A percentile compares a stretch with the other conserved stretches of the same genome.
Conservation (phyloP, 495 filamentous ascomycete genomes). For the Lasiosphaeriaceae sp. region DNA sequence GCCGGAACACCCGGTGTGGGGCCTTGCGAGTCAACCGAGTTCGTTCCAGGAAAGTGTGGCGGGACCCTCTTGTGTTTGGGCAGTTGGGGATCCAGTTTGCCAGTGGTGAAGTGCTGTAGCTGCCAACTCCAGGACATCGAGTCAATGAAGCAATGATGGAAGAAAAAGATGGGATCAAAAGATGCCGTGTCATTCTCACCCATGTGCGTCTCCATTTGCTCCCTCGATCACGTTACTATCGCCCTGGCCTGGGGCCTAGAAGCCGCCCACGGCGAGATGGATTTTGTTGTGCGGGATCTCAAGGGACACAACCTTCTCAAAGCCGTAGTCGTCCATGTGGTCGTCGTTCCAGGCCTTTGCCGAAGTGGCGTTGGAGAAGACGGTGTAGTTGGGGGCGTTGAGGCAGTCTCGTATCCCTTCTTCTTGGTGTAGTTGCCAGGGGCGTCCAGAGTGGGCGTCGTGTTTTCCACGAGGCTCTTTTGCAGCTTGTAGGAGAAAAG, state of each 20-base stretch:
- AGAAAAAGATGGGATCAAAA: slow-evolving; percentile 33
- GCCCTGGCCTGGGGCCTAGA: slow-evolving; percentile 10
- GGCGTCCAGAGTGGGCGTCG: background rate
- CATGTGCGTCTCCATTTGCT: slow-evolving; percentile 35
- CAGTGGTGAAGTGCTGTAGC: slow-evolving; percentile 12
- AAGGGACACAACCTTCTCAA: slow-evolving; percentile 11
- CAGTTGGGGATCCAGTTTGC: background rate
- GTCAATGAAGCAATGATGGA: slow-evolving; percentile 31
- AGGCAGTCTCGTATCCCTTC: slow-evolving; percentile 20
- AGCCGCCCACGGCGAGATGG: slow-evolving; percentile 29
- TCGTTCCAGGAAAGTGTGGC: slow-evolving; percentile 10
- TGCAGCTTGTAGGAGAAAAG: slow-evolving; percentile 23
- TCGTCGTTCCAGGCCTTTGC: slow-evolving; percentile 19
- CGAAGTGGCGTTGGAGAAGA: slow-evolving; percentile 23
- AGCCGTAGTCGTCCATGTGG: background rate
- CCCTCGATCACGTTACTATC: background rate
- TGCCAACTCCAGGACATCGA: slow-evolving; percentile 31
- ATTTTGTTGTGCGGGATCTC: slow-evolving; percentile 31
- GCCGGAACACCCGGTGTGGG: slow-evolving; percentile 8
- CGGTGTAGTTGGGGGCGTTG: slow-evolving; percentile 27
- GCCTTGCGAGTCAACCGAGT: slow-evolving; percentile 12
- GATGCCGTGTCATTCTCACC: slow-evolving; percentile 30
- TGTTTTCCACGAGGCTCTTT: slow-evolving; percentile 12
- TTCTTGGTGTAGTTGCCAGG: slow-evolving; percentile 17
- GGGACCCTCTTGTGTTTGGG: background rate